A percentile compares a stretch with the other conserved stretches of the same genome.
Conservation (phyloP, 805 yeast genomes). For the Clavispora vitiphila region DNA sequence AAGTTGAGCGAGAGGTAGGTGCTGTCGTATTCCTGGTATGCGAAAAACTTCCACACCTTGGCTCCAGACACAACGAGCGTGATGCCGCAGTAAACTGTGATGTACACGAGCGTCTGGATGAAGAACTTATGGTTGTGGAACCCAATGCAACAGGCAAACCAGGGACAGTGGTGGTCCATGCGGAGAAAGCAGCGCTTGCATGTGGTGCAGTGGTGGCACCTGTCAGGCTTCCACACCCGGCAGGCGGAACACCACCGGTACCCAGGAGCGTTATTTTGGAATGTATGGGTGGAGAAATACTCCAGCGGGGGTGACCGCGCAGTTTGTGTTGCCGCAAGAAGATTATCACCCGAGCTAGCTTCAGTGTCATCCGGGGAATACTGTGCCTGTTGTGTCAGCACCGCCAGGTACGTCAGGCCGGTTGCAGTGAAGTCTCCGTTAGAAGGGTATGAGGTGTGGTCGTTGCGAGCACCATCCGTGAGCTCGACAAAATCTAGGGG, state of each 20-base stretch:
- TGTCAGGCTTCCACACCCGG: conserved; percentile 54
- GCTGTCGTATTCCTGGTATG: conserved; percentile 29
- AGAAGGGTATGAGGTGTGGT: neutral
- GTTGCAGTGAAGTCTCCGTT: too few species aligned
- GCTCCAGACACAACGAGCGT: conserved; percentile 36
- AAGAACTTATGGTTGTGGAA: conserved; percentile 75
- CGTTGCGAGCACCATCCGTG: neutral
- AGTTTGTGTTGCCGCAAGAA: neutral
- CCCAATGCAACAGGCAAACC: conserved; percentile 91
- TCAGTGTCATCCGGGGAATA: neutral
- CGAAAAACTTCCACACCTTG: conserved; percentile 48
- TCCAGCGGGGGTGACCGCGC: conserved; percentile 26
- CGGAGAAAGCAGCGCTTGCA: conserved; percentile 43
- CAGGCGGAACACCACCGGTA: conserved; percentile 56
- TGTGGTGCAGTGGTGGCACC: conserved; percentile 54
- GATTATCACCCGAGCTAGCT: neutral
- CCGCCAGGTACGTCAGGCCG: neutral
- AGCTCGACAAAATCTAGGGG: conserved; percentile 54
- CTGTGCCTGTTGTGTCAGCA: neutral
- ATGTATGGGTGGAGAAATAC: conserved; percentile 31
- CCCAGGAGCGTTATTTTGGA: conserved; percentile 48
- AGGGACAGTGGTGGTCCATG: conserved; percentile 73
- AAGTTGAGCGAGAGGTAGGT: conserved; percentile 49
- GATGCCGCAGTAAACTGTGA: conserved; percentile 42
- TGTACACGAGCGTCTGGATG: conserved; percentile 62